A percentile compares a stretch with the other conserved stretches of the same genome.
These are phyloP conservation scores for Coemansia sp. DNA, from an alignment of 192 early-diverging fungal species.

Conservation along the genomic window DNA sequence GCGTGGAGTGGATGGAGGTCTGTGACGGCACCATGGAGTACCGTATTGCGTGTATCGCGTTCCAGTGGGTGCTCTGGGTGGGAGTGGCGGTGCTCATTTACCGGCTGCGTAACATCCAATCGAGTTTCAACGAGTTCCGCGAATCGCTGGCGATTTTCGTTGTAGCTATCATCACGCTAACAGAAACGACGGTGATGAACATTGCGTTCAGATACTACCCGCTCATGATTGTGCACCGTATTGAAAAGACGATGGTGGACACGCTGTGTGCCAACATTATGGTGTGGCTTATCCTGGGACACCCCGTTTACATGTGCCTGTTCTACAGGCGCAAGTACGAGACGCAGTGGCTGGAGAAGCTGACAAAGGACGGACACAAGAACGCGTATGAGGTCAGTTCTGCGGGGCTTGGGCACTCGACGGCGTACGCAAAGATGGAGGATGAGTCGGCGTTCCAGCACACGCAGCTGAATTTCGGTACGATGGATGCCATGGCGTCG, in stretches of 20 bases:
- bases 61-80: constrained; percentile 41
- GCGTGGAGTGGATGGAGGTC: constrained; percentile 5
- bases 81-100: constrained; percentile 33
- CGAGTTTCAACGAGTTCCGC: constrained; percentile 51
- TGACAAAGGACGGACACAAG: constrained; percentile 41
- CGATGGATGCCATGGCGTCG: constrained; percentile 14
- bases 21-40: constrained; percentile 21
- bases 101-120: constrained; percentile 49
- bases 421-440: constrained; percentile 43
- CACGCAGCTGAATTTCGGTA: constrained; percentile 33
- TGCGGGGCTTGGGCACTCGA: constrained; percentile 20
- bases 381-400: constrained; percentile 36
- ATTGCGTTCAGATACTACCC: constrained; percentile 26
- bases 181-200: constrained; percentile 34
- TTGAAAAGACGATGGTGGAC: constrained; percentile 41
- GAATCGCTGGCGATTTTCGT: constrained; percentile 38
- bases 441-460: constrained; percentile 30
- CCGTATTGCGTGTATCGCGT: constrained; percentile 19
- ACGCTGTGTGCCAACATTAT: constrained; percentile 24
- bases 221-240: constrained; percentile 22
- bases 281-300: constrained; percentile 34
- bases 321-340: constrained; percentile 41
- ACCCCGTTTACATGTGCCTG: constrained; percentile 38
- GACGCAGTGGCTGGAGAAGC: constrained; percentile 38
- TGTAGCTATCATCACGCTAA: constrained; percentile 22